Evolutionary conservation across 306 rosid genomes (phyloP).

Genomic region (Lathyrus oleraceus): DNA sequence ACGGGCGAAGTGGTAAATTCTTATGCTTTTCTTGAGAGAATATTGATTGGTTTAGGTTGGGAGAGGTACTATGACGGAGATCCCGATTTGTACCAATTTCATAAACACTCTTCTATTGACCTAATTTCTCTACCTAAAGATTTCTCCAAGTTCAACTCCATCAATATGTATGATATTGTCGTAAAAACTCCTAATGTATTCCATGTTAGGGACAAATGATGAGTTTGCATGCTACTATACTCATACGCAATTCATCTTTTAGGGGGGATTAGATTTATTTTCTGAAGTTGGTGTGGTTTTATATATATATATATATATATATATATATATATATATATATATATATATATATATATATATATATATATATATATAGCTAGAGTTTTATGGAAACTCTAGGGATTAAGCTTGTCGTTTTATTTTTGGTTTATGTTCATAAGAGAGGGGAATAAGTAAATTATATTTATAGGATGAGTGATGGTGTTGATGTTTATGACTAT

Average conservation of each 20-base stretch:
- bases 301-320: no score
- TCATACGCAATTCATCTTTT: slow-evolving; percentile 13
- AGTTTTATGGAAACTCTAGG: slow-evolving; percentile 35
- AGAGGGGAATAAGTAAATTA: slow-evolving; percentile 27
- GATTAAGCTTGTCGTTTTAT: slow-evolving; percentile 6
- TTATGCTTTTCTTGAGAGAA: slow-evolving; percentile 61
- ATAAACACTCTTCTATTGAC: slow-evolving; percentile 83
- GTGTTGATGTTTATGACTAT: slow-evolving; percentile 24
- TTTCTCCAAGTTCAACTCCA: slow-evolving; percentile 75
- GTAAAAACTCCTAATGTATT: slow-evolving; percentile 79
- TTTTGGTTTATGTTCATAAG: slow-evolving; percentile 11
- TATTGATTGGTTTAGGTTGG: slow-evolving; percentile 78
- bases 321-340: no score
- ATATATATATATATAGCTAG: slow-evolving; percentile 31
- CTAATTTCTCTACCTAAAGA: slow-evolving; percentile 85
- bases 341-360: no score
- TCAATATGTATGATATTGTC: slow-evolving; percentile 91
- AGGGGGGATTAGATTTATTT: neutral
- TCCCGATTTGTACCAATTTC: slow-evolving; percentile 81
- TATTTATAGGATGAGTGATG: slow-evolving; percentile 15
- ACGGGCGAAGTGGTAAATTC: slow-evolving; percentile 64
- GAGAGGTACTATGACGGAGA: slow-evolving; percentile 93
- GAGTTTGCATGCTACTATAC: neutral
- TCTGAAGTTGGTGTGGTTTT: slow-evolving; percentile 26
- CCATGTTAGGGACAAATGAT: slow-evolving; percentile 77